These are phyloP conservation scores for Nakazawaea sp. DNA, from an alignment of 805 yeast species.

Conservation along the genomic window DNA sequence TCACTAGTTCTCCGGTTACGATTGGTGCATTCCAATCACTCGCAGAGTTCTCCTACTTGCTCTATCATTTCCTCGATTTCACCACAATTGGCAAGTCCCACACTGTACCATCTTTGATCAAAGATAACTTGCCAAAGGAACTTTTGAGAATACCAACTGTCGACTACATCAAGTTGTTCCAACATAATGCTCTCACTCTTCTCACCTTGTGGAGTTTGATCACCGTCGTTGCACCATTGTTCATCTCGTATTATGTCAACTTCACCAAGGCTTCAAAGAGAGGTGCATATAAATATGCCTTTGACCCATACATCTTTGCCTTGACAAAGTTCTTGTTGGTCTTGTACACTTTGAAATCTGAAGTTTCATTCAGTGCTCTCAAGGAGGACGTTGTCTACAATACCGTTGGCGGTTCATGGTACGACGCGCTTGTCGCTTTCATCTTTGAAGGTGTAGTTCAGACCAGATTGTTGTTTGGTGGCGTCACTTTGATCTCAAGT, in stretches of 20 bases:
- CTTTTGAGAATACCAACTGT: slow-evolving; percentile 21
- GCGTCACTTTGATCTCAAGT: slow-evolving; percentile 39
- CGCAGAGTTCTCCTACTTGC: slow-evolving; percentile 5
- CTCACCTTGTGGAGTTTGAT: slow-evolving; percentile 32
- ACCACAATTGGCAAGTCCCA: slow-evolving; percentile 7
- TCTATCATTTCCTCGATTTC: slow-evolving; percentile 1
- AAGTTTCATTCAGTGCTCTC: slow-evolving; percentile 16
- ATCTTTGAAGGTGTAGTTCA: slow-evolving; percentile 30
- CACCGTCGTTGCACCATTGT: slow-evolving; percentile 33
- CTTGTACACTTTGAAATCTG: slow-evolving; percentile 27
- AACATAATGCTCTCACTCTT: slow-evolving; percentile 24
- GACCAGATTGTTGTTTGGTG: slow-evolving; percentile 36
- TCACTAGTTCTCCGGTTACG: slow-evolving; percentile 6
- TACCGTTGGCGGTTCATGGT: slow-evolving; percentile 22
- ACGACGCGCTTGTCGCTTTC: slow-evolving; percentile 23
- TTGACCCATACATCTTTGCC: slow-evolving; percentile 45
- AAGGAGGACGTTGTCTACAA: slow-evolving; percentile 24
- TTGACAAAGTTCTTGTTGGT: slow-evolving; percentile 35
- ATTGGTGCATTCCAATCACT: neutral
- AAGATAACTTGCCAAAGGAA: slow-evolving; percentile 18
- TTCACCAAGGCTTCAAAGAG: slow-evolving; percentile 36
- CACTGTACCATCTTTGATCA: slow-evolving; percentile 18
- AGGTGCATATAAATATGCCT: slow-evolving; percentile 29
- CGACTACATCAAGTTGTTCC: slow-evolving; percentile 29
- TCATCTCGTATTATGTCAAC: slow-evolving; percentile 43